Percentiles rank a stretch among this genome's conserved stretches.
Evolutionary conservation across 495 filamentous ascomycete genomes (phyloP).

Genomic region (Neurospora tetraspora): DNA sequence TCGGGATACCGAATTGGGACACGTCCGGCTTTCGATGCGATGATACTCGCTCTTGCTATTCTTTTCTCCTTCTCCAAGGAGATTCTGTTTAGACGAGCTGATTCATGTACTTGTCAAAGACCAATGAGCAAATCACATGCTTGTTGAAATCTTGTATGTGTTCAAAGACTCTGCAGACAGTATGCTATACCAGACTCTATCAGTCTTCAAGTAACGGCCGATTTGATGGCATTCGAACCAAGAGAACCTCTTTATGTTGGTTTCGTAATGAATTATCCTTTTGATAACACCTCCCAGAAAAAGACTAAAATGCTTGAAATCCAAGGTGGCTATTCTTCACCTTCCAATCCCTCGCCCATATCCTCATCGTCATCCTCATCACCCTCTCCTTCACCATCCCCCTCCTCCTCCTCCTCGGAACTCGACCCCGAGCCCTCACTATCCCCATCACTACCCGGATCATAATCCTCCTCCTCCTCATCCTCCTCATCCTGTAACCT

Average conservation of each 20-base stretch:
- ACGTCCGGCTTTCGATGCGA: not conserved
- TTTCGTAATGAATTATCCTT: not conserved
- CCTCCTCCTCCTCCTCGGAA: slow-evolving; percentile 37
- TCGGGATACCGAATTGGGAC: not conserved
- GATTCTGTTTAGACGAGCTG: not conserved
- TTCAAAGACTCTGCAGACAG: not conserved
- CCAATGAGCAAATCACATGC: too few species aligned
- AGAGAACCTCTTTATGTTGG: not conserved
- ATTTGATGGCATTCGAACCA: not conserved
- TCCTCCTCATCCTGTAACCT: slow-evolving; percentile 59
- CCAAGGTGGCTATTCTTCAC: slow-evolving; percentile 1
- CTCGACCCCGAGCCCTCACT: slow-evolving; percentile 58
- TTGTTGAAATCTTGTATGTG: not conserved
- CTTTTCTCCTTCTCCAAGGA: not conserved
- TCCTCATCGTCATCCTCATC: slow-evolving; percentile 40
- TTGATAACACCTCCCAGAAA: not conserved
- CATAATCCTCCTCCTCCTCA: slow-evolving; percentile 84
- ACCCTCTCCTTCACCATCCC: slow-evolving; percentile 39
- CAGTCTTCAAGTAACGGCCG: not conserved
- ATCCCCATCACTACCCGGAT: slow-evolving; percentile 66
- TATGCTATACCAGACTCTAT: not conserved
- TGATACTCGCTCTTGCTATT: not conserved
- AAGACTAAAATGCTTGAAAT: not conserved
- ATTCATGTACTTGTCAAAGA: not conserved
- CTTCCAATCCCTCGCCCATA: slow-evolving; percentile 26